Conservation (phyloP, 345 rosid genomes). For the Populus alba region DNA sequence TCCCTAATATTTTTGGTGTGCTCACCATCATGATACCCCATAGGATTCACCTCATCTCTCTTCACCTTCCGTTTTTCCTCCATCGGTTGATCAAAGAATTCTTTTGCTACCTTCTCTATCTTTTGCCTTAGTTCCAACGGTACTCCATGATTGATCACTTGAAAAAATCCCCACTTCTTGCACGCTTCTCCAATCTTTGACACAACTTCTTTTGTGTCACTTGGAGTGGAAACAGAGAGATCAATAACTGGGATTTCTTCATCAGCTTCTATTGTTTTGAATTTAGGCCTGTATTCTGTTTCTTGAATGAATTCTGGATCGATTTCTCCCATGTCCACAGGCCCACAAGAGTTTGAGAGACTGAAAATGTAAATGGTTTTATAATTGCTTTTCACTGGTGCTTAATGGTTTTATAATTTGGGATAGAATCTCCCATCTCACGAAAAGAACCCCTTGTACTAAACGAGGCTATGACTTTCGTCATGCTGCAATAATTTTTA, state of each 20-base stretch:
- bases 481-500: too few species aligned
- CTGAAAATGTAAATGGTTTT: background rate
- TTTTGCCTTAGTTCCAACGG: slow-evolving; percentile 40
- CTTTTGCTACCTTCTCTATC: slow-evolving; percentile 39
- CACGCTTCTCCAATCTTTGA: slow-evolving; percentile 57
- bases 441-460: too few species aligned
- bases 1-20: slow-evolving; percentile 91
- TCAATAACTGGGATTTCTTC: slow-evolving; percentile 44
- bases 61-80: slow-evolving; percentile 64
- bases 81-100: slow-evolving; percentile 46
- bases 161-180: slow-evolving; percentile 84
- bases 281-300: slow-evolving; percentile 18
- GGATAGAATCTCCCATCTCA: too few species aligned
- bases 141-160: slow-evolving; percentile 80
- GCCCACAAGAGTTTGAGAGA: background rate
- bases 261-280: background rate
- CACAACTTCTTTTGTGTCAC: slow-evolving; percentile 29
- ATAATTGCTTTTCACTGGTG: too few species aligned
- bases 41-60: slow-evolving; percentile 60
- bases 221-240: slow-evolving; percentile 36
- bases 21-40: slow-evolving; percentile 76
- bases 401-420: too few species aligned
- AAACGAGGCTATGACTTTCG: too few species aligned
- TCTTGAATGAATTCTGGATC: slow-evolving; percentile 28
- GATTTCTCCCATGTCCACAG: slow-evolving; percentile 21